phyloP scores from a whole-genome alignment of 2,329 filamentous ascomycete species.

The Pyrenophora teres region DNA sequence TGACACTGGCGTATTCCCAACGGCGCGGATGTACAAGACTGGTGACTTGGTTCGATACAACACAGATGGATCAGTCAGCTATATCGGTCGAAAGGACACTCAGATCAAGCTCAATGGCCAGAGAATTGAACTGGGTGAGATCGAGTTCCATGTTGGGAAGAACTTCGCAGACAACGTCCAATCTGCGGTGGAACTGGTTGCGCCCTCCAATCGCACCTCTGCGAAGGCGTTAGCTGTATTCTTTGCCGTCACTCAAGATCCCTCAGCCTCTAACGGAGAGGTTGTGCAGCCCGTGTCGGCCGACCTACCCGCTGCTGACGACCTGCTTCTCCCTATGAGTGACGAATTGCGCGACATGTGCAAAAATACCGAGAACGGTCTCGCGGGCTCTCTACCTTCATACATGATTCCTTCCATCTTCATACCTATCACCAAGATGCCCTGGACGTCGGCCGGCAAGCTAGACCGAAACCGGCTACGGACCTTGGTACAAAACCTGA shows the following conservation, averaged over 20 bases:
- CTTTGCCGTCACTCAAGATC: conserved; percentile 29
- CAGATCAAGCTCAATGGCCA: conserved; percentile 41
- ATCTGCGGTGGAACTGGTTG: conserved; percentile 42
- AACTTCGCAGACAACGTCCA: conserved; percentile 40
- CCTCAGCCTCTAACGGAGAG: conserved; percentile 5
- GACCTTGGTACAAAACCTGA: conserved; percentile 33
- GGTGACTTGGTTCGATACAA: conserved; percentile 29
- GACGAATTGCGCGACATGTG: conserved; percentile 33
- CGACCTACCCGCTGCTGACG: conserved; percentile 30
- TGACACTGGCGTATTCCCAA: conserved; percentile 18
- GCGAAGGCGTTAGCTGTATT: conserved; percentile 42
- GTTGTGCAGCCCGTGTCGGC: conserved; percentile 21
- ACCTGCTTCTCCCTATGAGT: conserved; percentile 36
- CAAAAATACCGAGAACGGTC: conserved; percentile 37
- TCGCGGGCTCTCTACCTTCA: conserved; percentile 35
- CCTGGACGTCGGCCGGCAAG: conserved; percentile 40
- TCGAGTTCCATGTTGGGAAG: conserved; percentile 40
- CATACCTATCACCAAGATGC: conserved; percentile 39
- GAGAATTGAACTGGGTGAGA: conserved; percentile 38
- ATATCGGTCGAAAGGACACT: conserved; percentile 36
- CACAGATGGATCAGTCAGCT: conserved; percentile 33
- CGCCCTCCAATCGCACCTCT: conserved; percentile 33
- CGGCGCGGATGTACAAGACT: conserved; percentile 27
- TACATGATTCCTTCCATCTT: conserved; percentile 46
- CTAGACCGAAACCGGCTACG: conserved; percentile 40